Conservation (phyloP, 805 yeast genomes). For the Teunomyces kruisii region DNA sequence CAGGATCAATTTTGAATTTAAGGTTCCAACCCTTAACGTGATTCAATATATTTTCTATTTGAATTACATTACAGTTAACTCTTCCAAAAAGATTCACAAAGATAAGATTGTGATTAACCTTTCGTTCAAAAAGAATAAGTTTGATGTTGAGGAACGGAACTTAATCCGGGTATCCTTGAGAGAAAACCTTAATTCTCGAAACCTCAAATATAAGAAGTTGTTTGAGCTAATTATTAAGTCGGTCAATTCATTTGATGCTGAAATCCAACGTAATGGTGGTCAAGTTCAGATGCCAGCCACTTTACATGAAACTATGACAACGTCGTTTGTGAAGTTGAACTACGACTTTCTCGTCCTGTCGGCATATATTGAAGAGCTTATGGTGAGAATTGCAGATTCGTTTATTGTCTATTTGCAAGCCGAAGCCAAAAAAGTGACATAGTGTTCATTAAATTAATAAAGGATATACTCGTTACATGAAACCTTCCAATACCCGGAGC, state of each 20-base stretch:
- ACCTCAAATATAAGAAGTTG: slow-evolving; percentile 36
- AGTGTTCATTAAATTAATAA: slow-evolving; percentile 1
- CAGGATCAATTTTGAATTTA: slow-evolving; percentile 32
- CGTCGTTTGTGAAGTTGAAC: slow-evolving; percentile 31
- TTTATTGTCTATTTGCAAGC: slow-evolving; percentile 18
- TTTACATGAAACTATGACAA: slow-evolving; percentile 1
- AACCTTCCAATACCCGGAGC: slow-evolving; percentile 84
- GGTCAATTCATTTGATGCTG: slow-evolving; percentile 20
- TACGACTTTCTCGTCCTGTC: slow-evolving; percentile 37
- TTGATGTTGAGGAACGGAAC: slow-evolving; percentile 19
- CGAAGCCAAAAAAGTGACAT: slow-evolving; percentile 3
- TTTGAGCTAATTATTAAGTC: slow-evolving; percentile 36
- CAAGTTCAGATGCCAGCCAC: slow-evolving; percentile 10
- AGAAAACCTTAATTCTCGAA: slow-evolving; percentile 37
- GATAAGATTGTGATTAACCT: slow-evolving; percentile 27
- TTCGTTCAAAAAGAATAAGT: slow-evolving; percentile 24
- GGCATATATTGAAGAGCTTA: slow-evolving; percentile 25
- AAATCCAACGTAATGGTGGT: slow-evolving; percentile 7
- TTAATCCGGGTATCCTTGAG: slow-evolving; percentile 32
- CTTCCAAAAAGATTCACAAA: slow-evolving; percentile 33
- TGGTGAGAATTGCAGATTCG: slow-evolving; percentile 30
- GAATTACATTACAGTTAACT: slow-evolving; percentile 22
- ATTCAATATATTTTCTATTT: slow-evolving; percentile 32
- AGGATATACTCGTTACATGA: slow-evolving; percentile 21
- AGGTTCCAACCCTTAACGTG: slow-evolving; percentile 27